These are phyloP conservation scores for Simmondsia chinensis DNA, from an alignment of 148 eudicot genomes.

Conservation along the genomic window DNA sequence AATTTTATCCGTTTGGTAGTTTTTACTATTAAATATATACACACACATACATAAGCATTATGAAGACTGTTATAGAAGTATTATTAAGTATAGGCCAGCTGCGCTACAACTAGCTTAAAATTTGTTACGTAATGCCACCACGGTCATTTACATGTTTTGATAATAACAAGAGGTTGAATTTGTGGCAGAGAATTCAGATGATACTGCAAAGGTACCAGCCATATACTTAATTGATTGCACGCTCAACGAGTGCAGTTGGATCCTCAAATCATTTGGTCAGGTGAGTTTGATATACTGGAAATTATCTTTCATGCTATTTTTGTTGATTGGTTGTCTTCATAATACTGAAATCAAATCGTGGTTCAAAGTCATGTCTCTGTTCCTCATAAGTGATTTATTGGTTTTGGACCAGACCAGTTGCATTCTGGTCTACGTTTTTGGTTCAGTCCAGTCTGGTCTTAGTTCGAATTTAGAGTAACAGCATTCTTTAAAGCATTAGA, in stretches of 20 bases:
- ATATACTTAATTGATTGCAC: constrained; percentile 85
- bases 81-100: not conserved
- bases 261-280: constrained; percentile 50
- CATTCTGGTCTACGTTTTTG: too few relatives aligned
- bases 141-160: not conserved
- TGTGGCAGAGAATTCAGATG: constrained; percentile 50
- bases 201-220: constrained; percentile 39
- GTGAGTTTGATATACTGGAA: constrained; percentile 16
- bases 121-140: not conserved
- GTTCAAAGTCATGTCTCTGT: not conserved
- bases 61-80: too few relatives aligned
- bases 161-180: constrained; percentile 12
- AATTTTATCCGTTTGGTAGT: too few relatives aligned
- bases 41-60: too few relatives aligned
- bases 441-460: too few relatives aligned
- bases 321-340: not conserved
- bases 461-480: too few relatives aligned
- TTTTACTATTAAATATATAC: too few relatives aligned
- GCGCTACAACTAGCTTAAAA: not conserved
- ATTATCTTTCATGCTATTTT: not conserved
- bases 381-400: not conserved
- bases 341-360: not conserved
- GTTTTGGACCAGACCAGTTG: too few relatives aligned
- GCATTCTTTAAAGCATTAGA: too few relatives aligned
- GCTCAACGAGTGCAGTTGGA: constrained; percentile 67